Percentiles rank a stretch among this genome's conserved stretches.
Evolutionary conservation across 768 basidiomycete genomes (phyloP).

Genomic region (Pulveroboletus sp.): DNA sequence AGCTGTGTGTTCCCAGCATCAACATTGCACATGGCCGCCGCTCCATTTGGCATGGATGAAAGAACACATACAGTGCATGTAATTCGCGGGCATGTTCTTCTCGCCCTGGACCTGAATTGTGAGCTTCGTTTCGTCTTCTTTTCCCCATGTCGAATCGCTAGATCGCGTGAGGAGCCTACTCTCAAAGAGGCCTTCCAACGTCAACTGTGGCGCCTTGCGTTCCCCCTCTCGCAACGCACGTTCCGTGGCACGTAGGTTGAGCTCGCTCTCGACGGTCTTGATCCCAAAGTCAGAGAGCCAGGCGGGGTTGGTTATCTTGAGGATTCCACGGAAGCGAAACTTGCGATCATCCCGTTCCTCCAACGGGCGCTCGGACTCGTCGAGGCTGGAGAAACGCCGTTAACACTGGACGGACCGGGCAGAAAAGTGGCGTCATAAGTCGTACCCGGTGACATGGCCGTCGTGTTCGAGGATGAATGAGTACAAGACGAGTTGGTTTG

Average conservation of each 20-base stretch:
- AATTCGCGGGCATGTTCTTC: slow-evolving; percentile 38
- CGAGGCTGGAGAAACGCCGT: slow-evolving; percentile 34
- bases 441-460: slow-evolving; percentile 25
- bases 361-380: slow-evolving; percentile 41
- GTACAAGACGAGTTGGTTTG: slow-evolving; percentile 20
- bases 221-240: slow-evolving; percentile 20
- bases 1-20: slow-evolving; percentile 19
- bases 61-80: slow-evolving; percentile 35
- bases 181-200: slow-evolving; percentile 34
- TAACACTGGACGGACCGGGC: not conserved
- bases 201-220: slow-evolving; percentile 26
- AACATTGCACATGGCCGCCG: not conserved
- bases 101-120: slow-evolving; percentile 40
- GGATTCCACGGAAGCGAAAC: slow-evolving; percentile 48
- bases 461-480: slow-evolving; percentile 28
- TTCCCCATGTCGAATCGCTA: slow-evolving; percentile 9
- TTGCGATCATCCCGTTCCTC: slow-evolving; percentile 26
- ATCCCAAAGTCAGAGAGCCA: slow-evolving; percentile 50
- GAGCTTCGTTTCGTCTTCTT: slow-evolving; percentile 26
- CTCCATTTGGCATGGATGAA: not conserved
- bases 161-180: slow-evolving; percentile 13
- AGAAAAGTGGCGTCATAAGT: not conserved
- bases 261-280: slow-evolving; percentile 38
- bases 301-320: slow-evolving; percentile 40
- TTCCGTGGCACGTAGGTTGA: slow-evolving; percentile 37